Evolutionary conservation across 257 asterid genomes (phyloP).

Genomic region (Dorcoceras hygrometricum): DNA sequence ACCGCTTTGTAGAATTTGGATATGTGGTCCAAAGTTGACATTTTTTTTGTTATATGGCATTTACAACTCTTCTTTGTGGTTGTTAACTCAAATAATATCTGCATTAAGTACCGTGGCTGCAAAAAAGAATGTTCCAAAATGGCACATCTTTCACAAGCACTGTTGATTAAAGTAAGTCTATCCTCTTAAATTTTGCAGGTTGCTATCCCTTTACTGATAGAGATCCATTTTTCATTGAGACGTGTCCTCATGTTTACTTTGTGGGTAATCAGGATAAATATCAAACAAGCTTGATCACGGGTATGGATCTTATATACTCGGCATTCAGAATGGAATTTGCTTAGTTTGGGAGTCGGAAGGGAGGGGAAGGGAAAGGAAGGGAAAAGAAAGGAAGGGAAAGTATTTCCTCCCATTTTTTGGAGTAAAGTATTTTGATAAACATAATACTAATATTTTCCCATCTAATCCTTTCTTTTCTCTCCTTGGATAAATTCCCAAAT

Average conservation of each 20-base stretch:
- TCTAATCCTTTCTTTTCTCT: no score
- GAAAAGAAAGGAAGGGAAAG: no score
- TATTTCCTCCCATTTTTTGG: no score
- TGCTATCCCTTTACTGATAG: slow-evolving; percentile 95
- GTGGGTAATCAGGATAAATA: slow-evolving; percentile 82
- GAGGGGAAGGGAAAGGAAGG: no score
- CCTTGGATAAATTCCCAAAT: no score
- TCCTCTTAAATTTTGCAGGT: slow-evolving; percentile 46
- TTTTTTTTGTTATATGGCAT: slow-evolving; percentile 8
- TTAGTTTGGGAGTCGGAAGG: no score
- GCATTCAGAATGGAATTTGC: slow-evolving; percentile 5
- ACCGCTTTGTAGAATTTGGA: slow-evolving; percentile 1
- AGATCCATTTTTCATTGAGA: slow-evolving; percentile 89
- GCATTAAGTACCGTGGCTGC: background rate
- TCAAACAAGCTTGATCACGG: slow-evolving; percentile 58
- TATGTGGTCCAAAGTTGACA: slow-evolving; percentile 1
- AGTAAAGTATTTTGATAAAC: no score
- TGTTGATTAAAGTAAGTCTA: slow-evolving; percentile 3
- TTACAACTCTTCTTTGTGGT: slow-evolving; percentile 3
- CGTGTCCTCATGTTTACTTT: slow-evolving; percentile 94
- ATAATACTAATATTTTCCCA: no score
- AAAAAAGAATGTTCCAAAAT: background rate
- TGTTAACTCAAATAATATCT: background rate
- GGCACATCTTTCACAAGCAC: slow-evolving; percentile 1
- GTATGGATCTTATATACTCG: slow-evolving; percentile 36